Conservation (phyloP, 768 basidiomycete species). For the Suillus plorans region DNA sequence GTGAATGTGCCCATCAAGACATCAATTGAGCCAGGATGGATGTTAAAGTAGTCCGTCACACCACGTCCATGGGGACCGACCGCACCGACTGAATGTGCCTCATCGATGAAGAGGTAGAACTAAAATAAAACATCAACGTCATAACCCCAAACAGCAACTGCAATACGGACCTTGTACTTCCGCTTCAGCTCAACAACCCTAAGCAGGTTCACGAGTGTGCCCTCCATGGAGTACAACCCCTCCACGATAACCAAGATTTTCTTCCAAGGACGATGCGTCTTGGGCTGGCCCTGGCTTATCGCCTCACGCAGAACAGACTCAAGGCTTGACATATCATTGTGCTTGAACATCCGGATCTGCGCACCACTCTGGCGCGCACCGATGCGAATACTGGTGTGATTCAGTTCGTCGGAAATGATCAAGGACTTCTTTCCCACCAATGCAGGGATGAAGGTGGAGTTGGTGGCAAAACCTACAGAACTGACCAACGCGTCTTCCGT, state of each 20-base stretch:
- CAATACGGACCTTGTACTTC: conserved; percentile 81
- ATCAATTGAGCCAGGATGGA: conserved; percentile 80
- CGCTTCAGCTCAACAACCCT: conserved; percentile 81
- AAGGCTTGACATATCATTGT: conserved; percentile 87
- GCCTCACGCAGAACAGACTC: conserved; percentile 83
- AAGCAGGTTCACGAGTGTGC: conserved; percentile 87
- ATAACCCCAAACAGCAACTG: neutral
- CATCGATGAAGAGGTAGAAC: conserved; percentile 97
- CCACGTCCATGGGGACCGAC: conserved; percentile 94
- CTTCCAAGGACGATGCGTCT: conserved; percentile 98
- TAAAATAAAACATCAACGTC: conserved; percentile 30
- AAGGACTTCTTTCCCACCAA: conserved; percentile 88
- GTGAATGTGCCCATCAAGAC: conserved; percentile 99
- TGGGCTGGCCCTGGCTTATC: conserved; percentile 96
- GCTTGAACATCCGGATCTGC: conserved; percentile 90
- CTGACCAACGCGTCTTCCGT: conserved; percentile 87
- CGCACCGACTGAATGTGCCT: conserved; percentile 97
- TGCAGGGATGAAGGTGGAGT: conserved; percentile 91
- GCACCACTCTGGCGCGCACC: conserved; percentile 90
- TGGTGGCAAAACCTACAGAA: conserved; percentile 97
- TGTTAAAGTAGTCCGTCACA: conserved; percentile 89
- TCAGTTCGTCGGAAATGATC: conserved; percentile 95
- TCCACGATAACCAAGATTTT: conserved; percentile 95
- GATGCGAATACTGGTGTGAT: conserved; percentile 94
- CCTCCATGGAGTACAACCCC: conserved; percentile 98